Evolutionary conservation across 1,284 basidiomycete species (phyloP), one percentile per base, ranked within the genome.

Genomic region (Ustilago tritici): DNA sequence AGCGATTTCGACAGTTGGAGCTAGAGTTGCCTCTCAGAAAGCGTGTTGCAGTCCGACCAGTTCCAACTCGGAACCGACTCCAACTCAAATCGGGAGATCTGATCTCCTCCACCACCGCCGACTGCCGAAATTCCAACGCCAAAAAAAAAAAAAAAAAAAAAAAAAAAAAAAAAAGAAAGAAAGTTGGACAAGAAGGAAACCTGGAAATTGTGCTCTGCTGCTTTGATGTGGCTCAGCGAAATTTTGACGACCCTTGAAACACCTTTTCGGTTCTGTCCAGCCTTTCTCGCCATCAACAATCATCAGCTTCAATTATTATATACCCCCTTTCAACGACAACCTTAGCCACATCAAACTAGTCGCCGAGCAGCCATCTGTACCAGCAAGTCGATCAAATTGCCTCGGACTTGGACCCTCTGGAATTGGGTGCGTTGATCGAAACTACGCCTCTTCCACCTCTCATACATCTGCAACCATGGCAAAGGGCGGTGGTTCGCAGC

Each of bases 401-500:
- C n/a, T 14, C 28, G 31, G 12, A n/a, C 28, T 23, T 15, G 15
- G 23, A 32, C 8, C 23, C 9, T 28, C n/a, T 19, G 54, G n/a
- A 35, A 31, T 32, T 43, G 32, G 5, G 23, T n/a, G 36, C 36
- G 60, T 38, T 35, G 43, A 36, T n/a, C 53, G 8, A 63, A 4
- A 31, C 3, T 9, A 28, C 43, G 9, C 41, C 43, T 31, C 41
- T 34, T 28, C 19, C 43, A 35, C 8, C 15, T 2, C 49, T 52
- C 49, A 52, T 11, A 17, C 17, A 11, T 7, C 47, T 35, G 50
- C 60, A 67, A 70, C 19, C 64, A 83, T 82, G 82, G 79, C 72
- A 40, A 77, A 76, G 53, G 76, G 76, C 34, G 82, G 82, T 28
- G 84, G 84, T n/a, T 85, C 83, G 43, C 84, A 85, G 77, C 84